Conservation (phyloP, 2,329 filamentous ascomycete genomes). For the Arthroderma sp. region DNA sequence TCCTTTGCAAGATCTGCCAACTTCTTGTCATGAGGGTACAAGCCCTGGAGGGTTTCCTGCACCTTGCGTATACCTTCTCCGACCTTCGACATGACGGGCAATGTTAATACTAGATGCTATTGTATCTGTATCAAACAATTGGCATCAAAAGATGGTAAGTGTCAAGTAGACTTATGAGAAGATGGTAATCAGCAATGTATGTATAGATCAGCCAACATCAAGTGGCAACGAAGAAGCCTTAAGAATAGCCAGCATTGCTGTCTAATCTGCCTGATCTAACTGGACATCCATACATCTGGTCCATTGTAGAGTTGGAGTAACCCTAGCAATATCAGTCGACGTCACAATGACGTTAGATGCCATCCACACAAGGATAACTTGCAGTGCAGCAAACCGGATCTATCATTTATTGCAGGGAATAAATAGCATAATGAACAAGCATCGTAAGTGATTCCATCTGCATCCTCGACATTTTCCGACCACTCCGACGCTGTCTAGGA, state of each 20-base stretch:
- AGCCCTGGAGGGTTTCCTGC: conserved; percentile 16
- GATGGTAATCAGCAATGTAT: background rate
- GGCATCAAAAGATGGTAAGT: background rate
- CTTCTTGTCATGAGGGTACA: conserved; percentile 37
- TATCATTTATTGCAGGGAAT: no score
- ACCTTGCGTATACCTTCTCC: conserved; percentile 21
- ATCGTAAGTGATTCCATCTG: no score
- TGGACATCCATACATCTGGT: background rate
- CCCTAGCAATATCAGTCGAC: background rate
- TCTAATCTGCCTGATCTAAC: background rate
- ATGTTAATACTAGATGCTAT: background rate
- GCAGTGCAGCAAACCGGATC: no score
- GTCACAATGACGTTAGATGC: background rate
- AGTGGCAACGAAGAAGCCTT: background rate
- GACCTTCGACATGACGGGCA: background rate
- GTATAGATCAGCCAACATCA: background rate
- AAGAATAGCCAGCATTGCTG: background rate
- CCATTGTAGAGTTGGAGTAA: background rate
- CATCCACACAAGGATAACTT: background rate
- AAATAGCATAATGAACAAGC: no score
- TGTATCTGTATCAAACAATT: background rate
- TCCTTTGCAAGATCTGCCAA: conserved; percentile 47
- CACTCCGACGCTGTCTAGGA: no score
- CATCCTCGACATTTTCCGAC: no score
- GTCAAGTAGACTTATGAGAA: background rate